Evolutionary conservation across 1,284 basidiomycete genomes (phyloP).

Genomic region (Somion occarium): DNA sequence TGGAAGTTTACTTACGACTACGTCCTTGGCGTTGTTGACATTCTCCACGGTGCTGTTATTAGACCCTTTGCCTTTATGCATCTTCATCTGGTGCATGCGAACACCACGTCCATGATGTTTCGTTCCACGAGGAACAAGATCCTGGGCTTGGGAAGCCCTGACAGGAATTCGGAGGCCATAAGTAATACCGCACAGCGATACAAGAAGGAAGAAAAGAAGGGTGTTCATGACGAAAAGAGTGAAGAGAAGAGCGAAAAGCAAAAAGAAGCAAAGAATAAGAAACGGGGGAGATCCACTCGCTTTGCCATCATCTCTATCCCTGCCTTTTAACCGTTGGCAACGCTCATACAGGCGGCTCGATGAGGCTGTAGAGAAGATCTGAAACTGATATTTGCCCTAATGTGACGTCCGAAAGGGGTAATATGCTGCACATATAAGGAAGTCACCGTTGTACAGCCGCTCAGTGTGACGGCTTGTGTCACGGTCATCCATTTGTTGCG

Average conservation of each 20-base stretch:
- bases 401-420: not conserved
- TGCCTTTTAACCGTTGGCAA: not conserved
- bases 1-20: slow-evolving; percentile 19
- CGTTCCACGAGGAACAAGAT: not conserved
- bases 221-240: slow-evolving; percentile 21
- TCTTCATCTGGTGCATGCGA: slow-evolving; percentile 10
- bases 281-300: slow-evolving; percentile 12
- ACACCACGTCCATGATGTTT: slow-evolving; percentile 1
- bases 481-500: not conserved
- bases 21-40: slow-evolving; percentile 20
- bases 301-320: not conserved
- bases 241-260: slow-evolving; percentile 6
- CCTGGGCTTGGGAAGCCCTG: not conserved
- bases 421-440: not conserved
- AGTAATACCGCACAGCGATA: slow-evolving; percentile 25
- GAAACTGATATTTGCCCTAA: not conserved
- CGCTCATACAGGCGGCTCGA: not conserved
- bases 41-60: slow-evolving; percentile 10
- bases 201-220: slow-evolving; percentile 15
- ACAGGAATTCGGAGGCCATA: slow-evolving; percentile 19
- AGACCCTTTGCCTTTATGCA: slow-evolving; percentile 5
- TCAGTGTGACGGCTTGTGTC: not conserved
- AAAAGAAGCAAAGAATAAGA: slow-evolving; percentile 10
- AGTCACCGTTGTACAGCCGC: not conserved
- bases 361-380: not conserved